Base-by-base conservation (phyloP, 2,329 filamentous ascomycete genomes). In the Rutstroemia sp. region DNA sequence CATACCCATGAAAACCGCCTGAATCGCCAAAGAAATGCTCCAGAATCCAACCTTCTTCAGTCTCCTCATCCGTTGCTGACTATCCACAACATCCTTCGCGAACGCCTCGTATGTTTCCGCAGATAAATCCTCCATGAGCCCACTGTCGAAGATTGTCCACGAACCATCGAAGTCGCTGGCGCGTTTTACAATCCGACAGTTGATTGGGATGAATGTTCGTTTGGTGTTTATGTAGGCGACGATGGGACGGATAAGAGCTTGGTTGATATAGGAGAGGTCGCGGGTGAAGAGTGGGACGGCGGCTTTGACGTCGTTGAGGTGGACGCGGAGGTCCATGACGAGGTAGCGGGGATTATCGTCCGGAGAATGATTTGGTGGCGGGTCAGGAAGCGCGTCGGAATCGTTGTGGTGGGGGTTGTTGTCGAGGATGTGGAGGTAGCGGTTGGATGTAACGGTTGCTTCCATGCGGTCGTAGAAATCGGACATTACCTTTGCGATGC, bases 151-250 rank as follows among this genome's bases (percentile, higher is more conserved):
- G 27, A 95, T 80, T 3, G 92, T 92, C 94, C 94, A 97, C 64
- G 88, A 89, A 36, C 94, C 94, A 70, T 97, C 89, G 67, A 99
- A 99, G 70, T 99, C 94, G 58, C 81, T 81, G 17, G 85, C 81
- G 6, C 85, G 84, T 75, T 99, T 99, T 61, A 97, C 90, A 49
- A 99, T 89, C 59, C 92, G 87, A 73, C 94, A 97, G 65, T 87
- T 88, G 65, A 99, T 90, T 25, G 94, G 94, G 45, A 99, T 97
- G 68, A 96, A 97, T 0, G 92, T 95, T 68, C 86, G 87, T 70
- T 91, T 89, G 44, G 90, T 89, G 72, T 99, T 99, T 73, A 99
- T 97, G 71, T 97, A 99, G 6, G 94, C 94, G 42, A 99, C 92
- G 59, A 99, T 99, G 16, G 94, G 94, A 4, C 94, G 84, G 38